Conservation (phyloP, 2,329 filamentous ascomycete species). For the Acrodontium crateriforme region DNA sequence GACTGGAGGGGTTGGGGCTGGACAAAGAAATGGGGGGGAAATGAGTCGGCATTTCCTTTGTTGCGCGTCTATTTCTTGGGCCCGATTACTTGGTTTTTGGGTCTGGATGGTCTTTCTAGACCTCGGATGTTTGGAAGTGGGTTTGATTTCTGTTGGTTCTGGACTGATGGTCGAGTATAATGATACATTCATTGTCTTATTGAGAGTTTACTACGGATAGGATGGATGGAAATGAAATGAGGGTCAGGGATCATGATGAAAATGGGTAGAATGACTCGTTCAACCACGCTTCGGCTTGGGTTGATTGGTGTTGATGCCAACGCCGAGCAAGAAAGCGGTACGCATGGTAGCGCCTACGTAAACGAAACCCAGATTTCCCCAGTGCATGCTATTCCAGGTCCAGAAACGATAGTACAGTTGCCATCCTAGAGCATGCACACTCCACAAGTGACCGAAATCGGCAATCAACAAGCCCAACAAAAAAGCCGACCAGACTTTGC, state of each 20-base stretch:
- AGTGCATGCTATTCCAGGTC: conserved; percentile 24
- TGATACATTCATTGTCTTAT: too few relatives aligned
- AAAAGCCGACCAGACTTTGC: conserved; percentile 56
- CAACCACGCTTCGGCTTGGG: not conserved
- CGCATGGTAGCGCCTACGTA: conserved; percentile 22
- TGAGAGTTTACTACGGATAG: too few relatives aligned
- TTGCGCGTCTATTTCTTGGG: too few relatives aligned
- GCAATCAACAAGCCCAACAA: conserved; percentile 55
- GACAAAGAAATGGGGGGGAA: too few relatives aligned
- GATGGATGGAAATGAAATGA: too few relatives aligned
- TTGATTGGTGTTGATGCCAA: conserved; percentile 18
- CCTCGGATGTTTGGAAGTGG: too few relatives aligned
- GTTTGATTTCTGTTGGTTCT: too few relatives aligned
- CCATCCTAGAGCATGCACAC: conserved; percentile 44
- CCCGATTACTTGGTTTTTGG: too few relatives aligned
- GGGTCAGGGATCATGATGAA: conserved; percentile 1
- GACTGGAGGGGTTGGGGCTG: too few relatives aligned
- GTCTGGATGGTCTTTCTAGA: too few relatives aligned
- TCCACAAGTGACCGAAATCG: conserved; percentile 64
- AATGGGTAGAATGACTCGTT: not conserved
- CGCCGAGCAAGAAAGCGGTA: conserved; percentile 20
- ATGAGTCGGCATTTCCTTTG: too few relatives aligned
- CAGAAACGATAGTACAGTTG: conserved; percentile 30
- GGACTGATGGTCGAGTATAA: too few relatives aligned
- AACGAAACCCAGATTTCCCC: conserved; percentile 24